Base-by-base conservation (phyloP, 2,329 filamentous ascomycete genomes). In the Ambrosiella cleistominuta region DNA sequence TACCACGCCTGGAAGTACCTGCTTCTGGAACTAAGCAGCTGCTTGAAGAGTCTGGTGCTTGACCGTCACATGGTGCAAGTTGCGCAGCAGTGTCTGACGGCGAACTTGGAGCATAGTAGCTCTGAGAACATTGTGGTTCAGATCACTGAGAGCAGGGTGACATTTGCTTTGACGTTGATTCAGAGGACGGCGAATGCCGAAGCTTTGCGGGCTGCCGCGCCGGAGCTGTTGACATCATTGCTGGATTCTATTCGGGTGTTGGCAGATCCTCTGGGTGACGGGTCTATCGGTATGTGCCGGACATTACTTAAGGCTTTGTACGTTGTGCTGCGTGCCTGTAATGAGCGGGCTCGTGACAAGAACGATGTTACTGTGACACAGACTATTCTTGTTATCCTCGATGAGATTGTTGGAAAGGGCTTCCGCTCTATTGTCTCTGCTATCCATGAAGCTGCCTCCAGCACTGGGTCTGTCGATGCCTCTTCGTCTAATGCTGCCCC, bases 1-100 rank as follows among this genome's bases (percentile, higher is more conserved):
- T 85, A 96, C 62, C 82, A 88, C 64, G 86, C 88, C 58, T 97
- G 91, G 88, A 90, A 94, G 68, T 83, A 88, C 60, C 76, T 98
- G 7, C 80, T 91, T 12, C 76, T 93, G 54, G 91, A 96, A 66
- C 77, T 98, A 54, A 88, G 85, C 67, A 80, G 80, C 42, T 79
- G 75, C 61, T 69, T 81, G n/a, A 75, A 52, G 17, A 72, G 75
- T 62, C 70, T 73, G 12, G 71, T 71, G 27, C 73, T 91, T 3
- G 79, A 83, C 58, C 81, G 79, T 64, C 78, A 86, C 58, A 82
- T 95, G 72, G 74, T 87, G 38, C 77, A 83, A 60, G 84, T 94
- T 52, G 82, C 86, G 7, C 78, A 82, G 62, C 83, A 87, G 64
- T 95, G 89, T 65, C 74, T 98, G 60, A 73, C 78, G 56, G 82